Evolutionary conservation across 331 rosid genomes (phyloP).

Genomic region (Malus hybrid): DNA sequence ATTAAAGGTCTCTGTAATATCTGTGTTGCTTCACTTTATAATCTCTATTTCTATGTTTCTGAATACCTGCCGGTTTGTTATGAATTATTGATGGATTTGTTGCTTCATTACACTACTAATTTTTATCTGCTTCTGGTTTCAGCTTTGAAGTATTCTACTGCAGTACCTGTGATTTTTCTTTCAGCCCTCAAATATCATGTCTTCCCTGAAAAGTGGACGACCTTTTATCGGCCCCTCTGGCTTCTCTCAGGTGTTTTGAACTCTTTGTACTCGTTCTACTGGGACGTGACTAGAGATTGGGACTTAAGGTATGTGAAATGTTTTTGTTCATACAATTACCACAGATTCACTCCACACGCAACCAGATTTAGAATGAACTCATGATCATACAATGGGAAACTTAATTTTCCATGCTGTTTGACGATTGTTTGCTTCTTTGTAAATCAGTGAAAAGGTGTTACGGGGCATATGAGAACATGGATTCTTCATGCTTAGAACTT

Average conservation of each 20-base stretch:
- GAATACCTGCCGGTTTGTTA: not conserved
- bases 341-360: not conserved
- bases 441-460: not conserved
- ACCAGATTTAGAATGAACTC: not conserved
- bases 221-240: conserved; percentile 89
- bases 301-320: conserved; percentile 64
- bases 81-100: not conserved
- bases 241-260: conserved; percentile 77
- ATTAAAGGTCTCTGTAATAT: not conserved
- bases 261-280: conserved; percentile 85
- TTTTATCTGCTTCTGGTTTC: conserved; percentile 38
- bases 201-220: conserved; percentile 70
- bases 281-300: conserved; percentile 97
- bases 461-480: not conserved
- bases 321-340: conserved; percentile 1
- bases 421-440: not conserved
- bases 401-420: not conserved
- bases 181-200: conserved; percentile 93
- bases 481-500: conserved; percentile 2
- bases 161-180: conserved; percentile 89
- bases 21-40: not conserved
- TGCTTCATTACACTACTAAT: conserved; percentile 6
- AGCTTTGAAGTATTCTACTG: conserved; percentile 89
- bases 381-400: not conserved
- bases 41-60: not conserved